These are phyloP conservation scores for Heritiera littoralis DNA, from an alignment of 345 rosid species.

Conservation along the genomic window DNA sequence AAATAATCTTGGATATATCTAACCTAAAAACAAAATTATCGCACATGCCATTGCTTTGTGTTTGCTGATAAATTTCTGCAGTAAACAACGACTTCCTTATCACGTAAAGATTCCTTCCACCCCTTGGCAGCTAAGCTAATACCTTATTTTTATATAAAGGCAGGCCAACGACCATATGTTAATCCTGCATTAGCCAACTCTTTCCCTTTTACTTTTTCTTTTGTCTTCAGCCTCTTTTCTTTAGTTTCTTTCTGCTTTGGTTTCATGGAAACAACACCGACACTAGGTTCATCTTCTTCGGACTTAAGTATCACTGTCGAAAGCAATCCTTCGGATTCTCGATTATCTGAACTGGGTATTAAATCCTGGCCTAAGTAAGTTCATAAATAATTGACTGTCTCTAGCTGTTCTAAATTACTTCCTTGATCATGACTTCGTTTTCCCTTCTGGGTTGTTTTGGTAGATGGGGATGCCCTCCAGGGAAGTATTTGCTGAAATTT, in stretches of 20 bases:
- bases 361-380: conserved; percentile 34
- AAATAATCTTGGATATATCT: background rate
- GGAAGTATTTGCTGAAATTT: conserved; percentile 25
- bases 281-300: conserved; percentile 16
- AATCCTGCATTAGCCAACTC: background rate
- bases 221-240: background rate
- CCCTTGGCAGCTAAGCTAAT: background rate
- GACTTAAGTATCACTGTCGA: conserved; percentile 22
- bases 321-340: conserved; percentile 6
- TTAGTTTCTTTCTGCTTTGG: background rate
- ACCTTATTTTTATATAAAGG: conserved; percentile 1
- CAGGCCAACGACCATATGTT: background rate
- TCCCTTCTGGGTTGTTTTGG: background rate
- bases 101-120: conserved; percentile 12
- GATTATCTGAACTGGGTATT: conserved; percentile 30
- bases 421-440: background rate
- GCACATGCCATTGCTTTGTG: background rate
- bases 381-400: background rate
- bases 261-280: conserved; percentile 27
- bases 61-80: background rate
- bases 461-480: conserved; percentile 31
- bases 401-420: background rate
- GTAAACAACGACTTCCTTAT: background rate
- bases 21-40: no score
- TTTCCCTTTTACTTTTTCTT: no score